Percentiles rank a stretch among this genome's conserved stretches.
These are phyloP conservation scores for Amanita fuliginea DNA, from an alignment of 768 basidiomycete genomes.

Conservation along the genomic window DNA sequence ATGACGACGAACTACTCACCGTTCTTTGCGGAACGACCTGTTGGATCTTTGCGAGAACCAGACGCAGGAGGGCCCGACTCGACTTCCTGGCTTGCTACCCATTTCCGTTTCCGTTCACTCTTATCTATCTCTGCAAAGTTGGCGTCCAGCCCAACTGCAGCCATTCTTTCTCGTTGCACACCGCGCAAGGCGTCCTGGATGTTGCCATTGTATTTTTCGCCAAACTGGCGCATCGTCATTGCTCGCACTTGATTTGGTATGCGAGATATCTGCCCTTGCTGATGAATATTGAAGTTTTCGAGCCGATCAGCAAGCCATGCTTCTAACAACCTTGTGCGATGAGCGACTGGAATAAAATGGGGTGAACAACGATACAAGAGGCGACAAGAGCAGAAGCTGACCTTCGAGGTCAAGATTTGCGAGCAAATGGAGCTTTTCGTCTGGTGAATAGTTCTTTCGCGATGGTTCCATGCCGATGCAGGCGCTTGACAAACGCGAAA, in stretches of 20 bases:
- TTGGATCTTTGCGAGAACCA: constrained; percentile 15
- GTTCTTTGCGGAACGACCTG: constrained; percentile 43
- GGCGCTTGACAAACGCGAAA: constrained; percentile 11
- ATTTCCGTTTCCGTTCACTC: constrained; percentile 65
- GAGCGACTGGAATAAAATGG: constrained; percentile 42
- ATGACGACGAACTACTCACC: constrained; percentile 27
- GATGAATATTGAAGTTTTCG: constrained; percentile 63
- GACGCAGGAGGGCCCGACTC: constrained; percentile 28
- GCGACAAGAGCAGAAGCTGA: constrained; percentile 15
- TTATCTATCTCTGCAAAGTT: constrained; percentile 50
- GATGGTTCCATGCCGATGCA: constrained; percentile 17
- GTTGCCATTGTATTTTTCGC: constrained; percentile 67
- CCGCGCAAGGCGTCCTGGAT: constrained; percentile 62
- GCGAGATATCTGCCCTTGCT: constrained; percentile 62
- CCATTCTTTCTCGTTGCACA: constrained; percentile 52
- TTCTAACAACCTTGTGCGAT: constrained; percentile 64
- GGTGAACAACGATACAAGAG: neutral
- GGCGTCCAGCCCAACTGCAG: constrained; percentile 35
- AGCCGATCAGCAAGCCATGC: constrained; percentile 66
- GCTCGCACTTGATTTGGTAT: constrained; percentile 66
- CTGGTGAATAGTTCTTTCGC: constrained; percentile 34
- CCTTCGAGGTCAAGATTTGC: constrained; percentile 78
- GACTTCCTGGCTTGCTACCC: constrained; percentile 54
- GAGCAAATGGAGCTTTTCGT: constrained; percentile 68
- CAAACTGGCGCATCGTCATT: constrained; percentile 70